Percentiles rank a stretch among this genome's conserved stretches.
phyloP scores from a whole-genome alignment of 106 monocot species.

The Dactylorhiza incarnata region DNA sequence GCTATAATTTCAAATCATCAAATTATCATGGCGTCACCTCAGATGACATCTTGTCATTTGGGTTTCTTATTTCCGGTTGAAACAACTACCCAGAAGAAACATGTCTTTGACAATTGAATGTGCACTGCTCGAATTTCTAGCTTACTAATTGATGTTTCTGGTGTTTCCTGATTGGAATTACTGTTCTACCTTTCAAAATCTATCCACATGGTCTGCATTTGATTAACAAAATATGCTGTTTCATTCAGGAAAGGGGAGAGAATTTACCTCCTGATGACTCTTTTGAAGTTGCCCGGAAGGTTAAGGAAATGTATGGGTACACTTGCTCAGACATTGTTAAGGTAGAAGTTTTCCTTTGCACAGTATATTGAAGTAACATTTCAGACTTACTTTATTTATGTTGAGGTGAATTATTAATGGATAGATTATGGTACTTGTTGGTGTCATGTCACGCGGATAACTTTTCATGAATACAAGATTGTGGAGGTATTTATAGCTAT shows the following conservation, averaged over 20 bases:
- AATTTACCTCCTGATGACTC: slow-evolving; percentile 82
- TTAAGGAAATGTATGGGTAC: slow-evolving; percentile 82
- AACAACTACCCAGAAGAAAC: neutral
- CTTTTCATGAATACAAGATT: neutral
- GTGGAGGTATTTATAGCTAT: no score
- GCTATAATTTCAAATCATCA: neutral
- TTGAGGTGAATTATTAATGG: neutral
- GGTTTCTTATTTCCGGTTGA: neutral
- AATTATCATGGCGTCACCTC: neutral
- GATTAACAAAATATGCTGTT: slow-evolving; percentile 1
- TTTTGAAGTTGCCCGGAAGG: slow-evolving; percentile 69
- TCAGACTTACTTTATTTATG: neutral
- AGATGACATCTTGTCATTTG: neutral
- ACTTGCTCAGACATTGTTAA: slow-evolving; percentile 80
- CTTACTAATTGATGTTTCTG: neutral
- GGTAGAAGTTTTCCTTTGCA: slow-evolving; percentile 30
- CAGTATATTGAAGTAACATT: neutral
- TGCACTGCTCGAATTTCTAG: neutral
- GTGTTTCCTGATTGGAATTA: neutral
- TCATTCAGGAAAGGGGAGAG: slow-evolving; percentile 78
- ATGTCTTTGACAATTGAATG: neutral
- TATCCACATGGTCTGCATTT: neutral
- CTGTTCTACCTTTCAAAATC: neutral
- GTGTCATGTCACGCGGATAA: neutral
- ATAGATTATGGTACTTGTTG: neutral